Conservation (phyloP, 2,329 filamentous ascomycete genomes). For the Macrophomina phaseolina region DNA sequence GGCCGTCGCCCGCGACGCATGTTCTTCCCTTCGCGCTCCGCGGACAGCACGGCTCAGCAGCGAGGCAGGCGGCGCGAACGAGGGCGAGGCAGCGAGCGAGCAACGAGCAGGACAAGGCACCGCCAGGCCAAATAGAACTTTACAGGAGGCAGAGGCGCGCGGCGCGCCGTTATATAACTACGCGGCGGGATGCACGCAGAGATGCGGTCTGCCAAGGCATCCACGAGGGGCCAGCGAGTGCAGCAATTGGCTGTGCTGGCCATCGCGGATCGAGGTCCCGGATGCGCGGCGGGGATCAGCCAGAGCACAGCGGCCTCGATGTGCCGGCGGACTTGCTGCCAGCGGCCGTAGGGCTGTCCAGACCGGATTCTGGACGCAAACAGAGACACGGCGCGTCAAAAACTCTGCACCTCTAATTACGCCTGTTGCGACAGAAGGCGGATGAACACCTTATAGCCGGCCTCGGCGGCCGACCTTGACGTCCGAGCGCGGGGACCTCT, state of each 20-base stretch:
- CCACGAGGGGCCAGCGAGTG: constrained; percentile 15
- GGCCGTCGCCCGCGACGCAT: constrained; percentile 26
- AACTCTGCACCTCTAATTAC: background rate
- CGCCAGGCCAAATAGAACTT: background rate
- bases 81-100: constrained; percentile 24
- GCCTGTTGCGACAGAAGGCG: background rate
- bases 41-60: background rate
- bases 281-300: constrained; percentile 12
- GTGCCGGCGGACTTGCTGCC: background rate
- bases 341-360: constrained; percentile 10
- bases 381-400: constrained; percentile 13
- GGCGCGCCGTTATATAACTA: constrained; percentile 18
- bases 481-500: background rate
- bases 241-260: constrained; percentile 15
- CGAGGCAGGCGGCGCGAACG: constrained; percentile 13
- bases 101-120: constrained; percentile 21
- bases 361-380: background rate
- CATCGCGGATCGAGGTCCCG: constrained; percentile 18
- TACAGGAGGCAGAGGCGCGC: background rate
- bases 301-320: constrained; percentile 9
- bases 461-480: constrained; percentile 6
- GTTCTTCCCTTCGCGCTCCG: constrained; percentile 22
- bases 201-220: constrained; percentile 20
- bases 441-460: background rate
- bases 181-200: constrained; percentile 9